Base-by-base conservation (phyloP, 495 filamentous ascomycete genomes). In the Penicillium desertorum region DNA sequence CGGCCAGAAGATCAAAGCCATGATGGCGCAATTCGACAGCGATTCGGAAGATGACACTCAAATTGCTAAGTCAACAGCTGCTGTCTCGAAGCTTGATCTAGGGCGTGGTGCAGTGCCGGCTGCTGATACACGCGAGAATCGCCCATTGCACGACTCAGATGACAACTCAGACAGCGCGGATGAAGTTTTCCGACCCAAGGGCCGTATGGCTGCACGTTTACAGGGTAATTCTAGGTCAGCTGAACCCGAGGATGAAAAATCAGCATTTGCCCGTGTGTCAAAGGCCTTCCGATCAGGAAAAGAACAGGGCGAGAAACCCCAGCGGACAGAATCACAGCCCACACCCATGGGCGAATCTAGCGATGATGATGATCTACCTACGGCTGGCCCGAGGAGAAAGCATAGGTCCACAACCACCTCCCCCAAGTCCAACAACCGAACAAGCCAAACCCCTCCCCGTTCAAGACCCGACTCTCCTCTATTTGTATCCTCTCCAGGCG, bases 151-250 rank as follows among this genome's bases (percentile, higher is more conserved):
- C 43, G 73, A 77, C 25, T 60, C 64, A 3, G 77, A 76, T 8
- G 79, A 32, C 23, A 23, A 82, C 5, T 55, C 53, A 5, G 44
- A 39, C 5, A 55, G 43, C 10, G 78, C 79, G 7, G 76, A 80
- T 19, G 73, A 78, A 19, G 77, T 84, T 54, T 58, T 86, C 20
- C 77, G 79, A 22, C 89, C 89, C 4, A 81, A 81, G 49, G 90
- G 90, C 4, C 82, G 85, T 25, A 78, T 94, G 61, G 90, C 90
- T 53, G 79, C 85, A 16, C 78, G 86, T 23, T 85, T 92, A 80
- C 82, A 83, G 62, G 75, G 57, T 12, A 48, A 62, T 41, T 54
- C 56, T 22, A 27, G 59, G 20, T 25, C 53, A 2, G 45, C 56
- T 8, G 51, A 42, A 1, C 14, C 36, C 7, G 46, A 61, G n/a